Evolutionary conservation across 257 asterid genomes (phyloP).

Genomic region (Solanum sparsipilum): DNA sequence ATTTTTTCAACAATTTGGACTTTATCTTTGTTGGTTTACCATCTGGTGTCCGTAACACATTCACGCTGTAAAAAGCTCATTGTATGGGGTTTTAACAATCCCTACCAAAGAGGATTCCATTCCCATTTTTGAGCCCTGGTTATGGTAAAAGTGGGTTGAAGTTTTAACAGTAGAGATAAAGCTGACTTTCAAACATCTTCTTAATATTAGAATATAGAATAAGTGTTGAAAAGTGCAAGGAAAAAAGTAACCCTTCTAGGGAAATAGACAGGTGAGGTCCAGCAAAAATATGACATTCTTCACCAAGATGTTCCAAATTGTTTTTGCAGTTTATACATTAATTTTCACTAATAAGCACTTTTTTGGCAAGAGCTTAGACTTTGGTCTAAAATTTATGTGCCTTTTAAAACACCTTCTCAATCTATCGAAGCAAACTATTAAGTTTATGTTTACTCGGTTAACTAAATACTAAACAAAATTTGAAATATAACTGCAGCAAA

Average conservation of each 20-base stretch:
- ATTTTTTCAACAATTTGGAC: background rate
- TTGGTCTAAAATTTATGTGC: background rate
- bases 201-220: background rate
- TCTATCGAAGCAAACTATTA: background rate
- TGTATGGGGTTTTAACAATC: background rate
- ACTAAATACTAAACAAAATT: background rate
- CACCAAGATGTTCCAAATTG: background rate
- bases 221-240: background rate
- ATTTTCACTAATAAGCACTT: background rate
- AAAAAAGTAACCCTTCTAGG: background rate
- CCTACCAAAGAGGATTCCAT: background rate
- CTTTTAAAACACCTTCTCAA: background rate
- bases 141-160: background rate
- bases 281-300: background rate
- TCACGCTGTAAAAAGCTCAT: background rate
- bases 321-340: background rate
- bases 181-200: background rate
- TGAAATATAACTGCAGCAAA: background rate
- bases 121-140: background rate
- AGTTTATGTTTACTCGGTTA: background rate
- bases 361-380: background rate
- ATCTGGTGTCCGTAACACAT: background rate
- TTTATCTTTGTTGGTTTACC: background rate
- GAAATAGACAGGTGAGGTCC: background rate
- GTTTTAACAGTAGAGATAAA: background rate